These are phyloP conservation scores for Rosa hybrid DNA, from an alignment of 331 rosid genomes.

Conservation along the genomic window DNA sequence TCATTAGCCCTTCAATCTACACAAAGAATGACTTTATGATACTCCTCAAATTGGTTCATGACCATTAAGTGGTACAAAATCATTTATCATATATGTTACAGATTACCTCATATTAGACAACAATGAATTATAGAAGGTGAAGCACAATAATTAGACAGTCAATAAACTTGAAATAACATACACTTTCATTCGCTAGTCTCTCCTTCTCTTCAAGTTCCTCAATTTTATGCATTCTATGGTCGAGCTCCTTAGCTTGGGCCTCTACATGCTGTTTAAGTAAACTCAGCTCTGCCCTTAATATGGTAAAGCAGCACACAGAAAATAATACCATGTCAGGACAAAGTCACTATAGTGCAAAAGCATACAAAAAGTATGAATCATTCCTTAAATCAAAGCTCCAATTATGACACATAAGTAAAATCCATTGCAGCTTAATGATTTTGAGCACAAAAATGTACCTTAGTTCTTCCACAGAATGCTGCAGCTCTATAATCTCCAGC, in stretches of 20 bases:
- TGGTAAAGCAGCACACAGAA: constrained; percentile 48
- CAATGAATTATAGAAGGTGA: not conserved
- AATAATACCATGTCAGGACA: constrained; percentile 49
- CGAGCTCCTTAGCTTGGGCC: constrained; percentile 80
- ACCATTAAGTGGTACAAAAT: not conserved
- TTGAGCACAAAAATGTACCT: constrained; percentile 49
- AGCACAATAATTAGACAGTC: not conserved
- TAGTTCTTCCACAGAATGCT: constrained; percentile 68
- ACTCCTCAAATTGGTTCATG: not conserved
- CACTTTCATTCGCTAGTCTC: constrained; percentile 88
- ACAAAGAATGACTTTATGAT: not conserved
- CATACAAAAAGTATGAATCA: not conserved
- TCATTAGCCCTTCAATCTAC: constrained; percentile 95
- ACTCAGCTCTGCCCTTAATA: constrained; percentile 89
- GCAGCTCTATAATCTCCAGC: constrained; percentile 89
- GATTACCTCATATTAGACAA: not conserved
- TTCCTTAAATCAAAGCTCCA: not conserved
- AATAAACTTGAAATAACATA: constrained; percentile 38
- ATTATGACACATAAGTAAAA: constrained; percentile 1
- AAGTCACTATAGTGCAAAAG: constrained; percentile 21
- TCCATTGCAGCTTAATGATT: constrained; percentile 9
- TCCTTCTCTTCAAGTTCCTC: constrained; percentile 92
- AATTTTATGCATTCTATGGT: constrained; percentile 65
- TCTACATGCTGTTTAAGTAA: constrained; percentile 90
- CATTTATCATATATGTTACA: not conserved